Evolutionary conservation across 768 basidiomycete genomes (phyloP).

Genomic region (Rhizopogon vulgaris): DNA sequence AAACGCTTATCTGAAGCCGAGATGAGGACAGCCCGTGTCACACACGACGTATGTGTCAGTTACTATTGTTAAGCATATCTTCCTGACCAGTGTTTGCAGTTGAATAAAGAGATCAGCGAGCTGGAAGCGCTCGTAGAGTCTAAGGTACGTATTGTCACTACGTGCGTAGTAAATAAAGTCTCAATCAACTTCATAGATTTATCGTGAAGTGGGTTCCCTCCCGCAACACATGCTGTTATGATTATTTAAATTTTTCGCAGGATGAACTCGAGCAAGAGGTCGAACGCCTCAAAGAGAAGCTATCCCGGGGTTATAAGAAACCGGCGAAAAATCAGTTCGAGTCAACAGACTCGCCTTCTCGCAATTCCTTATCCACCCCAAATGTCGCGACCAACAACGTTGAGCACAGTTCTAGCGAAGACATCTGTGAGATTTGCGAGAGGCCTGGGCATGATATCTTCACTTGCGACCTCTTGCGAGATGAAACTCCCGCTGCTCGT

Average conservation of each 20-base stretch:
- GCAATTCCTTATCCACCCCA: constrained; percentile 14
- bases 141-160: constrained; percentile 48
- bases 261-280: constrained; percentile 87
- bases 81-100: constrained; percentile 33
- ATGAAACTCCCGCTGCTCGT: constrained; percentile 32
- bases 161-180: not conserved
- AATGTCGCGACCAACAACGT: constrained; percentile 20
- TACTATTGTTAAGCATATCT: not conserved
- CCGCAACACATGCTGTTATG: not conserved
- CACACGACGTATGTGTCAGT: constrained; percentile 53
- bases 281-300: constrained; percentile 67
- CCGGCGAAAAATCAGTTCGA: constrained; percentile 43
- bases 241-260: constrained; percentile 25
- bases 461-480: constrained; percentile 69
- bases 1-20: constrained; percentile 66
- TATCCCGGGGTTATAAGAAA: constrained; percentile 55
- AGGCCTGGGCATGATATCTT: constrained; percentile 82
- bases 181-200: constrained; percentile 48
- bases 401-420: constrained; percentile 22
- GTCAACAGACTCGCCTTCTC: constrained; percentile 23
- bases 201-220: constrained; percentile 58
- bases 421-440: constrained; percentile 84
- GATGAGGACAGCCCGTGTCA: constrained; percentile 65
- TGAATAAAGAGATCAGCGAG: constrained; percentile 89
- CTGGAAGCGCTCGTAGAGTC: constrained; percentile 91